phyloP scores from a whole-genome alignment of 371 early-diverging fungal genomes.

The Apophysomyces variabilis region DNA sequence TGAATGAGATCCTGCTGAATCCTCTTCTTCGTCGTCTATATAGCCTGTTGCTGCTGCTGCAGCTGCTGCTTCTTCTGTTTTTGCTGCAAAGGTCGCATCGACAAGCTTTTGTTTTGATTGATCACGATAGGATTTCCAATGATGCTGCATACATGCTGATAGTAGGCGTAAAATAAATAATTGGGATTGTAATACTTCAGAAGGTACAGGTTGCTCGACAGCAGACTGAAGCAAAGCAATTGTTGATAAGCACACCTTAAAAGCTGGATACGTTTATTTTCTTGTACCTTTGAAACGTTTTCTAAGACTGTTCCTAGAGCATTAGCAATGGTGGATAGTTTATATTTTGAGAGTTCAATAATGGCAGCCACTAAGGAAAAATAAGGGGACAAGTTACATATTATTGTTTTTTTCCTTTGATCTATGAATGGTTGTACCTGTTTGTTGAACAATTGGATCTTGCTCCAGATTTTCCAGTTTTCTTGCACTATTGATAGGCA shows the following conservation, averaged over 20 bases:
- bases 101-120: constrained; percentile 25
- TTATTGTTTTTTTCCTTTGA: not conserved
- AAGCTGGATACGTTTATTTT: no score
- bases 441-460: constrained; percentile 73
- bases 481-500: constrained; percentile 63
- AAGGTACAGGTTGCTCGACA: constrained; percentile 59
- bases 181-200: constrained; percentile 77
- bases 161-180: constrained; percentile 74
- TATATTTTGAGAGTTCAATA: constrained; percentile 67
- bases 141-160: constrained; percentile 76
- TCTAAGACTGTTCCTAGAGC: constrained; percentile 64
- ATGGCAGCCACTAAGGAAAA: constrained; percentile 54
- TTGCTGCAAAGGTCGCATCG: constrained; percentile 13
- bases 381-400: constrained; percentile 10
- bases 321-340: constrained; percentile 59
- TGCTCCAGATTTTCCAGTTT: constrained; percentile 62
- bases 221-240: constrained; percentile 22
- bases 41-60: constrained; percentile 26
- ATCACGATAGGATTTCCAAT: constrained; percentile 69
- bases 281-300: constrained; percentile 64
- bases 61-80: constrained; percentile 18
- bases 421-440: constrained; percentile 31
- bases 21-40: constrained; percentile 14
- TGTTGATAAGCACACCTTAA: no score
- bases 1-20: constrained; percentile 13